phyloP scores from a whole-genome alignment of 305 asterid genomes.

The Fraxinus dipetala region DNA sequence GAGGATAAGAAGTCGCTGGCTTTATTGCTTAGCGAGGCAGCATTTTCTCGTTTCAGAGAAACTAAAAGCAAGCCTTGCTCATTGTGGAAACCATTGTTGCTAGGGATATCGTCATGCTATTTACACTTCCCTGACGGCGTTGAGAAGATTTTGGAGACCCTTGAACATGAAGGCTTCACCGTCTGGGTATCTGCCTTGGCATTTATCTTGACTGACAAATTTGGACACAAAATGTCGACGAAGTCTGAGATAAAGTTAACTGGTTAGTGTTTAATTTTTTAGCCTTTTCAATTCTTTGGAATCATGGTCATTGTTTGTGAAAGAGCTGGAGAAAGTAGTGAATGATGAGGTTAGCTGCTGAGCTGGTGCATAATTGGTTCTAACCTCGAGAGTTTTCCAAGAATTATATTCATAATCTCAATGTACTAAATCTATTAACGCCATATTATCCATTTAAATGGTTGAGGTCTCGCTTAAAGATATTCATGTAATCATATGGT shows the following conservation, averaged over 20 bases:
- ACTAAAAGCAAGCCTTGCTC: slow-evolving; percentile 28
- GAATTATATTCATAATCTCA: not conserved
- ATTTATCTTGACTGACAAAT: slow-evolving; percentile 32
- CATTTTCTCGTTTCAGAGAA: slow-evolving; percentile 37
- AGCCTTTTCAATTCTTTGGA: not conserved
- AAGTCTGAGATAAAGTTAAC: slow-evolving; percentile 38
- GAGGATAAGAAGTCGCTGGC: slow-evolving; percentile 31
- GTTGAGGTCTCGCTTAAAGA: slow-evolving; percentile 5
- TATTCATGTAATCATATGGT: not conserved
- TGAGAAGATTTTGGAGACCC: slow-evolving; percentile 29
- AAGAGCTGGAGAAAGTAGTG: slow-evolving; percentile 2
- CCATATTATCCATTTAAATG: not conserved
- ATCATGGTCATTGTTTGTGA: not conserved
- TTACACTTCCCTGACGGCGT: slow-evolving; percentile 37
- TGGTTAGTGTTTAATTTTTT: slow-evolving; percentile 29
- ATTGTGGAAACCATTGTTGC: slow-evolving; percentile 45
- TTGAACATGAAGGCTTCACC: slow-evolving; percentile 32
- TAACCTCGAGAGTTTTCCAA: not conserved
- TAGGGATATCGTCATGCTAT: slow-evolving; percentile 39
- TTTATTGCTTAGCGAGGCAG: slow-evolving; percentile 29
- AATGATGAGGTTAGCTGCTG: not conserved
- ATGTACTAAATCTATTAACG: not conserved
- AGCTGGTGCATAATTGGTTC: not conserved
- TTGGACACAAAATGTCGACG: slow-evolving; percentile 33
- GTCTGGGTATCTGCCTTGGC: slow-evolving; percentile 32